Evolutionary conservation across 2,329 filamentous ascomycete genomes (phyloP), one percentile per base, ranked within the genome.

Genomic region (Fusarium palustre): DNA sequence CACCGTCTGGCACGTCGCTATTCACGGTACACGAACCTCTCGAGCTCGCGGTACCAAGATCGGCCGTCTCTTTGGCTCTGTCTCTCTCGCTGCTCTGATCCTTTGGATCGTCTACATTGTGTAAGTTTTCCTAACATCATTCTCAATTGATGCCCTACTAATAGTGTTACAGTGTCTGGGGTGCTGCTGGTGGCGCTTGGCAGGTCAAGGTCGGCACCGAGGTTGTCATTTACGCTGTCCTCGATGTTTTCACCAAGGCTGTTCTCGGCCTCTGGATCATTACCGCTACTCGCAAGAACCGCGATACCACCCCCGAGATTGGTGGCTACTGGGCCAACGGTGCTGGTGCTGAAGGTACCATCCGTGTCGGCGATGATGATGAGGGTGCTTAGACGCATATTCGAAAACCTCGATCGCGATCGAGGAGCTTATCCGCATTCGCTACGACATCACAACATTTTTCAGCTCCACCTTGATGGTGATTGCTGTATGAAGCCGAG

Each of bases 281-380:
- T n/a, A 55, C 79, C 25, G 78, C 78, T 59, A 74, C 80, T 38
- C 79, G 80, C 20, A 65, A 75, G 42, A 75, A 79, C 22, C 76
- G 78, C 8, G 80, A 81, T 22, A 77, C 77, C 6, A 78, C 76
- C 16, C 70, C 80, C 42, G 80, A 81, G 1, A 60, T 81, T 15
- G 77, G 74, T 24, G 80, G 80, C 4, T 82, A 76, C 59, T 82
- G 80, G 80, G 73, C 80, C 4, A 69, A 80, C 18, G 80, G 80
- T 6, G 69, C 78, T 3, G 68, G 74, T 9, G 66, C 76, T 8
- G 79, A 82, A 64, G 80, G 80, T 3, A 72, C 76, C 7, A 82
- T 82, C 43, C 24, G 75, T 72, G 70, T 86, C 78, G 36, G 82
- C 77, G 47, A 82, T 74, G 52, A 85, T 42, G 74, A 82, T 10